Evolutionary conservation across 2,329 filamentous ascomycete genomes (phyloP), one percentile per base, ranked within the genome.

Genomic region (Arthrobotrys pseudoclavata): DNA sequence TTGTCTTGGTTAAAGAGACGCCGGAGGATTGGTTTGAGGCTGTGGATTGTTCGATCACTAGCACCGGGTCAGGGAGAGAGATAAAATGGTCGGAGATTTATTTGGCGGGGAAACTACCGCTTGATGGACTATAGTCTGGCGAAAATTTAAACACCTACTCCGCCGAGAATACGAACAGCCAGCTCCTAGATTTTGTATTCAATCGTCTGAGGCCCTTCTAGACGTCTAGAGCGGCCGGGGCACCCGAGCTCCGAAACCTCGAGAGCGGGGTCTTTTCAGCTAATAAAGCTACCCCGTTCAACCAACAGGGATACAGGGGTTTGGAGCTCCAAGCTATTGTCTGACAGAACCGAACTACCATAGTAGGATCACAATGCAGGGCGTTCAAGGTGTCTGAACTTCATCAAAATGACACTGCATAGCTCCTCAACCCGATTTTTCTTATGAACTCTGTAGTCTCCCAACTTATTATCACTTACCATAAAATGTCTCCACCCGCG

Each of bases 51-150:
- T 26, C 20, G 20, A 60, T 60, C 15, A 26, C 18, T 18, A 9
- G 20, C 12, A 26, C 12, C 10, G 55, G 20, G 1, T 6, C 1
- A 4, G 10, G 0, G 55, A 24, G 55, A 5, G 34, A 40, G 55
- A 3, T 60, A 9, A 29, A 22, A 18, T 60, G 55, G 55, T 60
- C 55, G 10, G 18, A 26, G 34, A 9, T 60, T 0, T 26, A 60
- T 24, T 7, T 24, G 12, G 13, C 9, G 10, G 34, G 42, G 20
- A 60, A 42, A n/a, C 22, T 60, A 1, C 55, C 55, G 34, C 34
- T 60, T 24, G 55, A 60, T 42, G 55, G 55, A 15, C 15, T 60
- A 34, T 60, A 57, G 13, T 10, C 9, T 34, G 7, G 7, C 7
- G 12, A 34, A 26, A 13, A 22, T 40, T 3, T 40, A 13, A 13